These are phyloP conservation scores for Boletus reticuloceps DNA, from an alignment of 768 basidiomycete genomes.

Conservation along the genomic window DNA sequence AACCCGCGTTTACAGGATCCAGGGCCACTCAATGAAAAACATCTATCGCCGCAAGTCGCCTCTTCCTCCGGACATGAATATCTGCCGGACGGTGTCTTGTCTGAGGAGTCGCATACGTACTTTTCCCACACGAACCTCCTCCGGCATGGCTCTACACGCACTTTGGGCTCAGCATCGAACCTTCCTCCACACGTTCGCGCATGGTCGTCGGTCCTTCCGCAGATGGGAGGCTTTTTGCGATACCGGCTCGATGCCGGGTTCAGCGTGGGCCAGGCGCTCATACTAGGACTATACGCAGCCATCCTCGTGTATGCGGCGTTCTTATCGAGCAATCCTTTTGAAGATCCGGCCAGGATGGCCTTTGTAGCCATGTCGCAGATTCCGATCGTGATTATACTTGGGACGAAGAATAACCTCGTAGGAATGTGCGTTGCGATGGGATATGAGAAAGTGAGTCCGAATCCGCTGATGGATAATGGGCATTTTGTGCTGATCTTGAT, in stretches of 20 bases:
- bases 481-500: neutral
- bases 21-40: constrained; percentile 5
- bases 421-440: constrained; percentile 40
- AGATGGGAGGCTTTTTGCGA: constrained; percentile 31
- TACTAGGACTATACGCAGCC: constrained; percentile 36
- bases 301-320: constrained; percentile 39
- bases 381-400: constrained; percentile 42
- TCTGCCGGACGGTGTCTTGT: constrained; percentile 6
- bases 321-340: constrained; percentile 33
- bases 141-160: constrained; percentile 12
- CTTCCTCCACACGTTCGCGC: constrained; percentile 37
- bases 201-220: constrained; percentile 36
- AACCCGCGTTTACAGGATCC: neutral
- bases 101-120: constrained; percentile 29
- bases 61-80: constrained; percentile 23
- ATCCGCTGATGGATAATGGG: neutral
- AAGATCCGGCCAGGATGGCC: constrained; percentile 32
- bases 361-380: constrained; percentile 43
- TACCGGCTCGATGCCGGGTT: constrained; percentile 35
- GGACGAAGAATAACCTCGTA: constrained; percentile 49
- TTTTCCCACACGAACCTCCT: constrained; percentile 26
- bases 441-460: constrained; percentile 44
- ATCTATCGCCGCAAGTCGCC: constrained; percentile 8
- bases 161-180: constrained; percentile 2
- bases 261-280: constrained; percentile 36